Conservation (phyloP, 1,284 basidiomycete species). For the Apiotrichum veenhuisii region DNA sequence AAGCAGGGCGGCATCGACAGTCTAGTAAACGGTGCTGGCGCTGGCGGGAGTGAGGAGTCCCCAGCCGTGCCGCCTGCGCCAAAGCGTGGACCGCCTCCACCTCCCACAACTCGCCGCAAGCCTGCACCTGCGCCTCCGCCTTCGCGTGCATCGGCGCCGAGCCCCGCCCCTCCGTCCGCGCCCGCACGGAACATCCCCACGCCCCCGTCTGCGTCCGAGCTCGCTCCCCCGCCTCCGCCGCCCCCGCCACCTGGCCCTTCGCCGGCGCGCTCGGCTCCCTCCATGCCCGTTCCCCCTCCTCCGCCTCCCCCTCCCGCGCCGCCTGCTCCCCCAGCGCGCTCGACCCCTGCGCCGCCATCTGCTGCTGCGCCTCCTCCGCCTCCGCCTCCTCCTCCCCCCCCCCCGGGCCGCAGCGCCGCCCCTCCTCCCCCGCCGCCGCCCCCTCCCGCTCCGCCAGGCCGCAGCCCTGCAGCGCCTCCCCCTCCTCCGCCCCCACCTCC, state of each 20-base stretch:
- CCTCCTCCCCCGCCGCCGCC: slow-evolving; percentile 42
- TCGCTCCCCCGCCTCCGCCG: slow-evolving; percentile 39
- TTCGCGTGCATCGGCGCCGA: slow-evolving; percentile 33
- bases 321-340: slow-evolving; percentile 42
- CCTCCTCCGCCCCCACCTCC: slow-evolving; percentile 20
- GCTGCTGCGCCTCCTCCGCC: slow-evolving; percentile 18
- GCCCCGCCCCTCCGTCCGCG: slow-evolving; percentile 37
- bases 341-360: slow-evolving; percentile 24
- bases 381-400: slow-evolving; percentile 46
- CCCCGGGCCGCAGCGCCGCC: slow-evolving; percentile 31
- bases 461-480: neutral
- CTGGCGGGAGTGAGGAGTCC: slow-evolving; percentile 4
- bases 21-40: neutral
- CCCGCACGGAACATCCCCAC: slow-evolving; percentile 48
- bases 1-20: slow-evolving; percentile 53
- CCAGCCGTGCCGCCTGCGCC: slow-evolving; percentile 23
- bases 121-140: slow-evolving; percentile 51
- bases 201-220: slow-evolving; percentile 19
- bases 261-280: slow-evolving; percentile 31
- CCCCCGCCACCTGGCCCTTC: slow-evolving; percentile 48
- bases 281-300: slow-evolving; percentile 18
- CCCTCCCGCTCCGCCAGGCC: slow-evolving; percentile 1
- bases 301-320: slow-evolving; percentile 56
- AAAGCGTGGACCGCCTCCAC: slow-evolving; percentile 34
- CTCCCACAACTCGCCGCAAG: slow-evolving; percentile 48